Percentiles rank a stretch among this genome's conserved stretches.
Evolutionary conservation across 106 monocot genomes (phyloP).

Genomic region (Phalaenopsis aphrodite): DNA sequence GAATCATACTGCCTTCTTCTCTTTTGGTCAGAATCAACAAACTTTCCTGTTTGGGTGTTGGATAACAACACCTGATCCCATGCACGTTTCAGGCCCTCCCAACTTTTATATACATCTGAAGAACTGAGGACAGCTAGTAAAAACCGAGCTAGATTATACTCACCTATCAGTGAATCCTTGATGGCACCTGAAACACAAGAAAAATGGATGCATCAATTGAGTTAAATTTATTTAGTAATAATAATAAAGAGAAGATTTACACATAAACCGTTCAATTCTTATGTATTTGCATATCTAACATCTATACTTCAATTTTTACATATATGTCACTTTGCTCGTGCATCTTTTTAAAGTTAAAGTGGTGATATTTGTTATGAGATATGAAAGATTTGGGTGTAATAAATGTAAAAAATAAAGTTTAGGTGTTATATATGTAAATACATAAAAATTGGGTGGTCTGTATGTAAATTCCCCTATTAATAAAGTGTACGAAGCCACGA

Average conservation of each 20-base stretch:
- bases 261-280: no score
- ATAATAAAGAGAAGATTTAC: not conserved
- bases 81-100: constrained; percentile 40
- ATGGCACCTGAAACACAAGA: constrained; percentile 46
- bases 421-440: no score
- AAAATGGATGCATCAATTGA: constrained; percentile 1
- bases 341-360: no score
- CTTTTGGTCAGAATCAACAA: not conserved
- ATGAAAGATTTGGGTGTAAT: no score
- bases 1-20: constrained; percentile 48
- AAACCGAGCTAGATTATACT: constrained; percentile 43
- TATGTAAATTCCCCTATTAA: not conserved
- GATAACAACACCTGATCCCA: not conserved
- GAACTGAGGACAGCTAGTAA: constrained; percentile 54
- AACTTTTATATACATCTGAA: constrained; percentile 35
- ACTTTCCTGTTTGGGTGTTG: not conserved
- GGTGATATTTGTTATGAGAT: no score
- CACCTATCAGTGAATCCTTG: constrained; percentile 35
- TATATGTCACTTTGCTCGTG: no score
- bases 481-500: not conserved
- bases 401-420: no score
- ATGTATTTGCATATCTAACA: no score
- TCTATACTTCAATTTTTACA: no score
- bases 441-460: no score
- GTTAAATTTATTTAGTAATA: not conserved